Percentiles rank a stretch among this genome's conserved stretches.
phyloP scores from a whole-genome alignment of 2,329 filamentous ascomycete species.

The Monilinia fructicola region DNA sequence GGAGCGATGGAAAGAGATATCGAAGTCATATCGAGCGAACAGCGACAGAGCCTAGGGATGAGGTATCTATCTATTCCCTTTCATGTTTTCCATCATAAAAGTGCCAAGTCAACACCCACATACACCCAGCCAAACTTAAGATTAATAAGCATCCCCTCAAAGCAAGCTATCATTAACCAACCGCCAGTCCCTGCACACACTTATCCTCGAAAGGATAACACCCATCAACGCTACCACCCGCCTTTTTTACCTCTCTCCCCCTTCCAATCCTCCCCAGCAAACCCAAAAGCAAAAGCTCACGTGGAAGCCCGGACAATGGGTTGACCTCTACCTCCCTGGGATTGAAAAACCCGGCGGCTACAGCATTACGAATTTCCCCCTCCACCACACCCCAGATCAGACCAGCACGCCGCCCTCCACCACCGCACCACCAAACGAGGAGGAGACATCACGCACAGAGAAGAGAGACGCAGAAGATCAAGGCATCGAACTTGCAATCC shows the following conservation, averaged over 20 bases:
- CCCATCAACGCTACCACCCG: background rate
- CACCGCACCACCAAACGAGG: background rate
- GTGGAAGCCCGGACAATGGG: conserved; percentile 6
- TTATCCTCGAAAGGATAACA: background rate
- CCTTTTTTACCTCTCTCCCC: conserved; percentile 4
- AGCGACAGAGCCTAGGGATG: background rate
- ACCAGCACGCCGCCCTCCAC: background rate
- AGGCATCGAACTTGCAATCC: too few species aligned
- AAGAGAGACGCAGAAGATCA: too few species aligned
- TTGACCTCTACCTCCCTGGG: background rate
- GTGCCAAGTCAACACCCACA: background rate
- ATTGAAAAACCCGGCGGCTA: background rate
- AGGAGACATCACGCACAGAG: too few species aligned
- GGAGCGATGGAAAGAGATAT: background rate
- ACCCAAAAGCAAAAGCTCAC: background rate
- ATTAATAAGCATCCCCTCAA: background rate
- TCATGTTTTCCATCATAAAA: background rate
- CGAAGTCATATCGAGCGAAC: conserved; percentile 6
- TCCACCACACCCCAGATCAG: too few species aligned
- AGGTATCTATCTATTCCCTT: background rate
- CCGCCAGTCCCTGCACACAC: background rate
- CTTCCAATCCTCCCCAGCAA: background rate
- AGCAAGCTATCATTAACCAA: background rate
- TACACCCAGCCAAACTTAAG: background rate
- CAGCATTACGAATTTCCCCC: background rate